These are phyloP conservation scores for Colletotrichum tanaceti DNA, from an alignment of 2,329 filamentous ascomycete genomes.

Conservation along the genomic window DNA sequence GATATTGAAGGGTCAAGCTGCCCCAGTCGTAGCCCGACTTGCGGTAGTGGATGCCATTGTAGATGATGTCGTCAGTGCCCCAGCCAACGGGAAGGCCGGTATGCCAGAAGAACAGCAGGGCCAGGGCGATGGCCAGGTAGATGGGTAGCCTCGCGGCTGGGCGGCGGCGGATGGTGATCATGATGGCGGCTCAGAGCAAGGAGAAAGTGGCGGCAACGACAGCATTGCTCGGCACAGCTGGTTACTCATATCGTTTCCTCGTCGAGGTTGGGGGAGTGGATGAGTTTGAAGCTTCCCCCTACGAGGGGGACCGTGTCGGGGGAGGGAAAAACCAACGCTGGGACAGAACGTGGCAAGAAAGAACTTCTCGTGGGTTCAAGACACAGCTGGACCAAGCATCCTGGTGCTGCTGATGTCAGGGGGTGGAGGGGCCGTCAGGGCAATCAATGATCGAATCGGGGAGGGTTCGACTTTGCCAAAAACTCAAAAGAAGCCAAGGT, in stretches of 20 bases:
- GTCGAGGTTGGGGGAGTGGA: conserved; percentile 1
- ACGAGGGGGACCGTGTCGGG: background rate
- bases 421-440: background rate
- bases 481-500: background rate
- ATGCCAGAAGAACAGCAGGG: conserved; percentile 33
- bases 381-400: conserved; percentile 1
- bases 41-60: conserved; percentile 37
- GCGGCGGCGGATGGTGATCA: conserved; percentile 41
- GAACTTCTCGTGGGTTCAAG: conserved; percentile 6
- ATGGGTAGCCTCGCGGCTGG: conserved; percentile 37
- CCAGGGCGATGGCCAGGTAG: conserved; percentile 35
- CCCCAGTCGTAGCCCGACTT: conserved; percentile 53
- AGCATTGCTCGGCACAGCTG: conserved; percentile 37
- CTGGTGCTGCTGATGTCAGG: background rate
- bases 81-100: conserved; percentile 30
- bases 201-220: conserved; percentile 24
- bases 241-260: conserved; percentile 34
- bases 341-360: conserved; percentile 9
- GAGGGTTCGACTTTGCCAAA: conserved; percentile 17
- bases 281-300: background rate
- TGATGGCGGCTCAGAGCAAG: conserved; percentile 37
- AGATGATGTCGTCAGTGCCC: conserved; percentile 10
- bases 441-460: conserved; percentile 6
- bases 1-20: conserved; percentile 48
- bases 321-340: background rate